These are phyloP conservation scores for Protea cynaroides DNA, from an alignment of 164 flowering plant genomes.

Conservation along the genomic window DNA sequence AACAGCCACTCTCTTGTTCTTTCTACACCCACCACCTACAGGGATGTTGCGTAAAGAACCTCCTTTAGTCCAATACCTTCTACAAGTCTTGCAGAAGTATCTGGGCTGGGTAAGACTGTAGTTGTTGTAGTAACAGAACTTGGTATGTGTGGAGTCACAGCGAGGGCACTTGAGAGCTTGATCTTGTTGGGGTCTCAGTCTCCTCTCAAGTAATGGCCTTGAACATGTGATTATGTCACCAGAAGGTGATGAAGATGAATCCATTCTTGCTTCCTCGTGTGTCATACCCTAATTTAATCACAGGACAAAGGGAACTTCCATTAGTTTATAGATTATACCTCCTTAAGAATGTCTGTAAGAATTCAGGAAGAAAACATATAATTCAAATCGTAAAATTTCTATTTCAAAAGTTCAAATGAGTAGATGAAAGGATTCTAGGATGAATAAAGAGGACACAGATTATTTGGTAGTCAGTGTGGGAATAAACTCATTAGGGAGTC, in stretches of 20 bases:
- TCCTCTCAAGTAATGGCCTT: slow-evolving; percentile 46
- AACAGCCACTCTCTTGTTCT: slow-evolving; percentile 44
- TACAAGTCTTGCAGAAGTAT: slow-evolving; percentile 78
- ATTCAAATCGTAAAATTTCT: too few species aligned
- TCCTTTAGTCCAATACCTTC: slow-evolving; percentile 86
- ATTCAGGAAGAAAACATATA: too few species aligned
- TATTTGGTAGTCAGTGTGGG: too few species aligned
- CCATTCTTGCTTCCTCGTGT: slow-evolving; percentile 45
- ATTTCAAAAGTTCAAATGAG: too few species aligned
- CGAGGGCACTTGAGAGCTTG: slow-evolving; percentile 69
- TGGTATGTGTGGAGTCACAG: slow-evolving; percentile 77
- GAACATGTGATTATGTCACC: slow-evolving; percentile 52
- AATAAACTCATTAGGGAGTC: too few species aligned
- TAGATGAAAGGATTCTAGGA: too few species aligned
- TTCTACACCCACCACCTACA: slow-evolving; percentile 77
- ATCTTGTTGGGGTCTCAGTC: slow-evolving; percentile 64
- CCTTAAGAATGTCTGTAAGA: too few species aligned
- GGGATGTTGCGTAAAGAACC: slow-evolving; percentile 76
- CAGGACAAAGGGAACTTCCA: neutral
- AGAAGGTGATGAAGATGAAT: slow-evolving; percentile 43
- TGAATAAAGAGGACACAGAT: too few species aligned
- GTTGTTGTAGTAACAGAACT: slow-evolving; percentile 84
- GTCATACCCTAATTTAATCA: slow-evolving; percentile 30
- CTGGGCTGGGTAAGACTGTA: slow-evolving; percentile 83
- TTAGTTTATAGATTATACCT: too few species aligned